phyloP scores from a whole-genome alignment of 2,329 filamentous ascomycete species.

The Sporothrix pseudoabietina region DNA sequence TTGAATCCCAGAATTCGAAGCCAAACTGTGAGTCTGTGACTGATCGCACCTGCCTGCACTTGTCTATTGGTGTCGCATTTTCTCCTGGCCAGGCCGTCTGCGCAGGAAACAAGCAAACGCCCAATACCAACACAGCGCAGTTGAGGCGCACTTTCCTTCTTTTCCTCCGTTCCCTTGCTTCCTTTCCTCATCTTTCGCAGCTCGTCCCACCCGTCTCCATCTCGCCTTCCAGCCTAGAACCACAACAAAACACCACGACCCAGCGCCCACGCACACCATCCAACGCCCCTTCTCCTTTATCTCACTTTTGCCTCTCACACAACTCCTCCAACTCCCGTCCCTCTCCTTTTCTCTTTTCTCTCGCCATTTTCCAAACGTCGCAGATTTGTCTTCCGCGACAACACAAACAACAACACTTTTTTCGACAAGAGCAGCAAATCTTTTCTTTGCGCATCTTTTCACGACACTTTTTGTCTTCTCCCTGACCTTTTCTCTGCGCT shows the following conservation, averaged over 20 bases:
- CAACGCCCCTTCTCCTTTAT: conserved; percentile 22
- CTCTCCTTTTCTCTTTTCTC: conserved; percentile 25
- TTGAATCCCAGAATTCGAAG: background rate
- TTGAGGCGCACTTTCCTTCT: conserved; percentile 3
- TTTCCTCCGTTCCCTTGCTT: conserved; percentile 15
- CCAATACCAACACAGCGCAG: background rate
- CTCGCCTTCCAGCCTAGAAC: conserved; percentile 18
- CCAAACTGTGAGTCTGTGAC: background rate
- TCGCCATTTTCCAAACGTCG: conserved; percentile 29
- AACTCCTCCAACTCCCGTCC: background rate
- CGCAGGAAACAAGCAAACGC: background rate
- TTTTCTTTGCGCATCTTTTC: conserved; percentile 22
- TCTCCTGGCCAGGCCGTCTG: conserved; percentile 1
- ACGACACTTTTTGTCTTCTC: conserved; percentile 31
- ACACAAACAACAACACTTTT: conserved; percentile 30
- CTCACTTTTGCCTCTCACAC: conserved; percentile 1
- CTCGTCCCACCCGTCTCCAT: background rate
- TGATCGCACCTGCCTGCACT: background rate
- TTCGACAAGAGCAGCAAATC: conserved; percentile 11
- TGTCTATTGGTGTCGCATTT: conserved; percentile 17
- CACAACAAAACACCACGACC: conserved; percentile 19
- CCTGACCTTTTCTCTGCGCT: conserved; percentile 35
- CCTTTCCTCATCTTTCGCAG: background rate
- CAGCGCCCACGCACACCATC: background rate
- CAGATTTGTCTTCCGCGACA: conserved; percentile 30